Evolutionary conservation across 2,329 filamentous ascomycete species (phyloP).

Genomic region (Anisogramma anomala): DNA sequence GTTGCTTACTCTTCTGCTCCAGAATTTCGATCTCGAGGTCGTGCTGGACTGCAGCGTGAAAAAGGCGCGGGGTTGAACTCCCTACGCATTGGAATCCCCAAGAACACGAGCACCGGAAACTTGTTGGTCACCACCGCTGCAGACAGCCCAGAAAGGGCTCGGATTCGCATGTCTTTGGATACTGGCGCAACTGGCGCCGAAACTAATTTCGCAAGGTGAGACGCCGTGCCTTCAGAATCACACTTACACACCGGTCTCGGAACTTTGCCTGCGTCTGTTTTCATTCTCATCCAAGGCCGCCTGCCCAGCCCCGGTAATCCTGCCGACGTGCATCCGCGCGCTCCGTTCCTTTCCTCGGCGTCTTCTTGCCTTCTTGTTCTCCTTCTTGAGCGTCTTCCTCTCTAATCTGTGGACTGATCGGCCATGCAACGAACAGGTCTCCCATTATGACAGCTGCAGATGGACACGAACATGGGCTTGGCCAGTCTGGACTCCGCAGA

Average conservation of each 20-base stretch:
- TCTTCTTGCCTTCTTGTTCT: conserved; percentile 6
- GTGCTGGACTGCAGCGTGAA: not conserved
- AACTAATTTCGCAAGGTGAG: conserved; percentile 63
- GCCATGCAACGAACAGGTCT: conserved; percentile 42
- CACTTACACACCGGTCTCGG: conserved; percentile 2
- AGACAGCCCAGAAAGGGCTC: conserved; percentile 44
- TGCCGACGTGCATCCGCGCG: conserved; percentile 1
- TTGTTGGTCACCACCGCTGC: conserved; percentile 33
- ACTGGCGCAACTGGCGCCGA: conserved; percentile 52
- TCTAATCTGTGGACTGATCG: conserved; percentile 11
- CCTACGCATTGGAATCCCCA: conserved; percentile 40
- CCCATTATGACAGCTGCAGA: conserved; percentile 54
- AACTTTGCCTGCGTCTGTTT: not conserved
- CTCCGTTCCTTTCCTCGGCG: not conserved
- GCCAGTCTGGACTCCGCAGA: conserved; percentile 75
- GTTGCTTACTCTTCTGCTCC: conserved; percentile 5
- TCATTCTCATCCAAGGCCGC: not conserved
- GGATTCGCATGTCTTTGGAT: conserved; percentile 68
- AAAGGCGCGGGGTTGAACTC: not conserved
- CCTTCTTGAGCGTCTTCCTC: conserved; percentile 13
- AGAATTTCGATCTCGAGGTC: conserved; percentile 1
- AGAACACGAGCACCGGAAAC: conserved; percentile 56
- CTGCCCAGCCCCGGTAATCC: conserved; percentile 1
- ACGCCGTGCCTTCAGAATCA: conserved; percentile 3
- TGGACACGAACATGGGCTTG: conserved; percentile 65